Base-by-base conservation (phyloP, 2,329 filamentous ascomycete species). In the Ophiocordyceps camponoti-leonardi region DNA sequence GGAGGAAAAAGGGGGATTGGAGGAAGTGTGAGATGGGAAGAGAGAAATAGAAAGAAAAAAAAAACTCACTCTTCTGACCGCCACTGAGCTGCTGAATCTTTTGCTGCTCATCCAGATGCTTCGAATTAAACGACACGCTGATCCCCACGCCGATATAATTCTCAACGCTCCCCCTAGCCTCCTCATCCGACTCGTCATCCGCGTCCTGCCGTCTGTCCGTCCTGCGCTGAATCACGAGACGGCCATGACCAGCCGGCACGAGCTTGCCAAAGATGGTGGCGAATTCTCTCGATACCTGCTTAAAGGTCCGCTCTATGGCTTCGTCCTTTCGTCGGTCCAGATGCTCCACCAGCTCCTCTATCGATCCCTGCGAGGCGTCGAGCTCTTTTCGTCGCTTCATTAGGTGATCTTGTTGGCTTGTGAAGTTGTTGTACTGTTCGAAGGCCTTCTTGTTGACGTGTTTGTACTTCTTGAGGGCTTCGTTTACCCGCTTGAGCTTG, bases 371-470 rank as follows among this genome's bases (percentile, higher is more conserved):
- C 3, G 85, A 90, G 14, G 79, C 80, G 54, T 94, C 86, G 12
- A 98, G 77, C 60, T 96, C 92, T 54, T 81, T 77, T 44, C 90
- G 79, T 53, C 92, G 83, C 57, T 84, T 83, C 44, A 84, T 83
- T 18, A 98, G 72, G 20, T 83, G 82, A 50, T 94, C 88, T 47
- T 93, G 83, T 63, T 95, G 86, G 44, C 81, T 83, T 8, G 90
- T 95, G 61, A 96, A 98, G 66, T 81, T 94, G 67, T 90, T 93
- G 68, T 96, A 98, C 62, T 98, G 92, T 64, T 98, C 93, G 59
- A 96, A 94, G 0, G 92, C 92, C 67, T 98, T 96, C 68, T 96
- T 98, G 75, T 98, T 98, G 66, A 98, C 88, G 56, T 95, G 86
- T 46, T 87, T 86, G 67, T 92, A 96, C 61, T 95, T 94, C 67